Evolutionary conservation across 1,139 yeast genomes (phyloP), one percentile per base, ranked within the genome.

Genomic region (Saccharomyces pastorianus): DNA sequence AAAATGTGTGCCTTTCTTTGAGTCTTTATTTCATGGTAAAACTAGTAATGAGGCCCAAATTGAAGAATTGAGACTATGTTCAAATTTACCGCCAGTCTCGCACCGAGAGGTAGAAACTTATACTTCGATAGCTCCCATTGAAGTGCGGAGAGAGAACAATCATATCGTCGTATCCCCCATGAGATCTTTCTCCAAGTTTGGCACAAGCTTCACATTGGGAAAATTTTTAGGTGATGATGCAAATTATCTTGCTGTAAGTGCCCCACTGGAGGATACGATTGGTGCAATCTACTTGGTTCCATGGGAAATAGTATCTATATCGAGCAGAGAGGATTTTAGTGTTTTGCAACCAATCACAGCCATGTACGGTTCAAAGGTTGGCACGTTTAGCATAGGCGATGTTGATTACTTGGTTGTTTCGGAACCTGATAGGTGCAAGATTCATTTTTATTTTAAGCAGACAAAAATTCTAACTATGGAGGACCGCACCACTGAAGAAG

Each of bases 221-320:
- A 62, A 69, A 6, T 76, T 75, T 56, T 58, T 73, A 11, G 65
- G 70, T 3, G 68, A 71, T 4, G 62, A 61, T 11, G 66, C 67
- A 20, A 61, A 67, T 0, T 72, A 77, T 25, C 49, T 80, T 8
- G 83, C 82, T 0, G 70, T 80, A 5, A 75, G 81, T 1, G 75
- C 84, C 0, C 80, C 79, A 2, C 71, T 65, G 55, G 83, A 80
- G 55, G 73, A 70, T 5, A 47, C 50, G 0, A 52, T 55, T 7
- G 82, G 81, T 0, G 67, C 79, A 0, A 71, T 76, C 0, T 77
- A 77, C 55, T 60, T 78, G 8, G 58, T 78, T 1, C 76, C 79
- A 0, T 46, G 70, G 51, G 50, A 55, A 6, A 59, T 63, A 29
- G 55, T 60, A 31, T 8, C 14, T 44, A 13, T 13, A 17, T 17